Percentiles rank a stretch among this genome's conserved stretches.
phyloP scores from a whole-genome alignment of 2,329 filamentous ascomycete genomes.

The Cryphonectria nitschkei region DNA sequence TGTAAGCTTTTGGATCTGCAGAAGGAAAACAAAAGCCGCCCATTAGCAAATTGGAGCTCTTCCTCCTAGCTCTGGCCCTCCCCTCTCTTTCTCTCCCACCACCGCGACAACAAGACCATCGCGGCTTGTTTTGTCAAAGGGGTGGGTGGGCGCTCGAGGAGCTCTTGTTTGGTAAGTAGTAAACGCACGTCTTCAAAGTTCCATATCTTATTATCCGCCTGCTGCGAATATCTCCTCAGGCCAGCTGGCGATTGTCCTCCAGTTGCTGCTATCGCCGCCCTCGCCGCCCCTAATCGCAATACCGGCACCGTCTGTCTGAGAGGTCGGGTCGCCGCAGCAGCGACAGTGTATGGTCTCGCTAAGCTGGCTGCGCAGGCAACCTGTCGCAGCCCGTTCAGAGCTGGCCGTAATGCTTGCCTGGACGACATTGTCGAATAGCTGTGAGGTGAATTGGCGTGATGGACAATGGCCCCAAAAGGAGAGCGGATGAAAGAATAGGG shows the following conservation, averaged over 20 bases:
- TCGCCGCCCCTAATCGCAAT: neutral
- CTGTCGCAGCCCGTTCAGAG: conserved; percentile 20
- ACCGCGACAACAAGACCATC: neutral
- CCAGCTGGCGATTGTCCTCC: neutral
- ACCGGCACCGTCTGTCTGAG: neutral
- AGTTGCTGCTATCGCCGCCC: neutral
- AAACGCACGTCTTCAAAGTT: conserved; percentile 48
- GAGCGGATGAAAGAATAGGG: neutral
- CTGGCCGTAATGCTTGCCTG: conserved; percentile 13
- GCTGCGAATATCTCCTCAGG: conserved; percentile 36
- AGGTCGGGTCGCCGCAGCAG: neutral
- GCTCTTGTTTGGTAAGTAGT: neutral
- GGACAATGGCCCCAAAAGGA: neutral
- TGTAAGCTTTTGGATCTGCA: conserved; percentile 46
- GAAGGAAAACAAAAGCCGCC: neutral
- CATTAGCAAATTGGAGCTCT: neutral
- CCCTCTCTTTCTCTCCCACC: neutral
- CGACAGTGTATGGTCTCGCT: conserved; percentile 1
- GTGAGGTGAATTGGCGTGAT: neutral
- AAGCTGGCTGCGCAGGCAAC: conserved; percentile 1
- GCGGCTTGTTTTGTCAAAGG: neutral
- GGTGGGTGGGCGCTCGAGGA: neutral
- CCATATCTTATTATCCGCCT: conserved; percentile 47
- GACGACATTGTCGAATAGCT: conserved; percentile 22
- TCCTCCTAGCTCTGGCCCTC: neutral